Percentiles rank a stretch among this genome's conserved stretches.
Conservation (phyloP, 2,329 filamentous ascomycete genomes). For the Colletotrichum salicis region DNA sequence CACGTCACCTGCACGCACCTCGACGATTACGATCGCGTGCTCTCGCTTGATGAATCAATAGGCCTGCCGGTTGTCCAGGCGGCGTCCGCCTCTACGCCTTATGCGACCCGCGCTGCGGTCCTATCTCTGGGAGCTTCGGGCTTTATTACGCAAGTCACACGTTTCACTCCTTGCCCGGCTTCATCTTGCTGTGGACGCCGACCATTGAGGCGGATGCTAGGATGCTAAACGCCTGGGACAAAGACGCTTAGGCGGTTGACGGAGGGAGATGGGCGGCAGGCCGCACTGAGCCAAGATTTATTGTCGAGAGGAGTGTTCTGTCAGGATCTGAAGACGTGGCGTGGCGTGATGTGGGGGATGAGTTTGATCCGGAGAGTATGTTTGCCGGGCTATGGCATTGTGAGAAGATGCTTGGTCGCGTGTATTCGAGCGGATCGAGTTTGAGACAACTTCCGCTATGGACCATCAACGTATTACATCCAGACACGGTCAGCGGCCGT, state of each 20-base stretch:
- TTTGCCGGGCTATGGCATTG: conserved; percentile 93
- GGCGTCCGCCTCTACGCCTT: conserved; percentile 85
- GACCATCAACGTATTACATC: too few species aligned
- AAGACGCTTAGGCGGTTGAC: conserved; percentile 87
- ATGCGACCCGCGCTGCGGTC: conserved; percentile 74
- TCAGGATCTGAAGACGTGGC: conserved; percentile 72
- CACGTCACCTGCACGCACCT: conserved; percentile 94
- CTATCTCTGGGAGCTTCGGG: conserved; percentile 87
- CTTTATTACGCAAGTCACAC: too few species aligned
- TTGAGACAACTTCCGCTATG: not conserved
- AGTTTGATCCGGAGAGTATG: conserved; percentile 83
- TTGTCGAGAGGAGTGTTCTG: conserved; percentile 74
- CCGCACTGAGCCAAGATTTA: conserved; percentile 96
- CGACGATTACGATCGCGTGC: conserved; percentile 80
- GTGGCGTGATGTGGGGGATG: conserved; percentile 75
- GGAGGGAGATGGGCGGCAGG: conserved; percentile 80
- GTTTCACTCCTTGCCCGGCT: conserved; percentile 56
- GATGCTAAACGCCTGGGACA: conserved; percentile 75
- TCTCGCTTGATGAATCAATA: conserved; percentile 74
- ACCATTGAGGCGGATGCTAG: conserved; percentile 76
- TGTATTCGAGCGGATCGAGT: conserved; percentile 46
- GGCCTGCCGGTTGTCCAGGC: conserved; percentile 82
- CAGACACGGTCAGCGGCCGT: not conserved
- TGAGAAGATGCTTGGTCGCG: conserved; percentile 66
- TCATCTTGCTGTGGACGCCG: conserved; percentile 81